Percentiles rank a stretch among this genome's conserved stretches.
phyloP scores from a whole-genome alignment of 495 filamentous ascomycete genomes.

The Trichoderma asperelloides region DNA sequence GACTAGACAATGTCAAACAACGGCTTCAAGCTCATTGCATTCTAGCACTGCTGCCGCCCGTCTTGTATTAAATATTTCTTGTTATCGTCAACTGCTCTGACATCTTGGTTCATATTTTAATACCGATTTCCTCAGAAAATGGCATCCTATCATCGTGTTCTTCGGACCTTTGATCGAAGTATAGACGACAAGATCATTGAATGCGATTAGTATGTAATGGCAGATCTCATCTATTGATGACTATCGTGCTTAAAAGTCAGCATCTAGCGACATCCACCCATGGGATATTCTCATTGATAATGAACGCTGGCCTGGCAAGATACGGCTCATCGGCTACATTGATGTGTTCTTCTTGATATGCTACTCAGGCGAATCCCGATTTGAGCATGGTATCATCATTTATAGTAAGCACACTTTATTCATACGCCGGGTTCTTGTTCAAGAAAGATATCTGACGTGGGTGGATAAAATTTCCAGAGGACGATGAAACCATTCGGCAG shows the following conservation, averaged over 20 bases:
- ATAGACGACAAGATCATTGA: conserved; percentile 28
- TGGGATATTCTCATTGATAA: conserved; percentile 34
- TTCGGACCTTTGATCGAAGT: conserved; percentile 29
- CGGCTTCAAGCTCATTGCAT: no score
- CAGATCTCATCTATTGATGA: neutral
- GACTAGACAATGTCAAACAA: neutral
- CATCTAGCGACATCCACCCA: conserved; percentile 29
- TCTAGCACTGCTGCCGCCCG: no score
- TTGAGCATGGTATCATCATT: conserved; percentile 31
- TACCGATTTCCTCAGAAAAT: conserved; percentile 13
- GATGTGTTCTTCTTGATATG: conserved; percentile 35
- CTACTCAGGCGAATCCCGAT: conserved; percentile 29
- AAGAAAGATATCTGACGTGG: neutral
- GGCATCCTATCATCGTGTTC: conserved; percentile 35
- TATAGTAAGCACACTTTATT: conserved; percentile 25
- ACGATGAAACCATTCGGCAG: conserved; percentile 26
- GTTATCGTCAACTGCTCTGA: neutral
- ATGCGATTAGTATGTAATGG: conserved; percentile 28
- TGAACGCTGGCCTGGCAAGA: conserved; percentile 30
- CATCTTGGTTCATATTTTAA: neutral
- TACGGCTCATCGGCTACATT: conserved; percentile 33
- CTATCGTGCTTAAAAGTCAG: conserved; percentile 9
- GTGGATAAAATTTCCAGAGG: conserved; percentile 18
- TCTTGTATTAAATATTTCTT: no score
- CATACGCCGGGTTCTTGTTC: neutral